Evolutionary conservation across 495 filamentous ascomycete genomes (phyloP).

Genomic region (Antarctomyces pellizariae): DNA sequence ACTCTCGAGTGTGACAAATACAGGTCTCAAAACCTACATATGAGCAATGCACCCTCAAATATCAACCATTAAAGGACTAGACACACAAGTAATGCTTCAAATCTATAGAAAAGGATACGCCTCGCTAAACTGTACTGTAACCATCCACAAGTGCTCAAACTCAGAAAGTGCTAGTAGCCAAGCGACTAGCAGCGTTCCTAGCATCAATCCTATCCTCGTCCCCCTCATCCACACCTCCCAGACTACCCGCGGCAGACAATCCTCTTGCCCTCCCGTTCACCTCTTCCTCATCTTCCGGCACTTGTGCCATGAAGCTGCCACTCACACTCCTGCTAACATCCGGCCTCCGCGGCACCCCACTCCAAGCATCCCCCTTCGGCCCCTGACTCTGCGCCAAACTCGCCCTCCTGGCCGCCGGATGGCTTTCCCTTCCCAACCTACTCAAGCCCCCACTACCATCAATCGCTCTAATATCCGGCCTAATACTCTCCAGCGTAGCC

Average conservation of each 20-base stretch:
- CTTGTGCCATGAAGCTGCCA: slow-evolving; percentile 34
- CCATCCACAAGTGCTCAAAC: slow-evolving; percentile 2
- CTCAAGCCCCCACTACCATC: slow-evolving; percentile 75
- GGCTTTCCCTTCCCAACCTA: slow-evolving; percentile 67
- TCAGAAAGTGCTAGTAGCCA: slow-evolving; percentile 85
- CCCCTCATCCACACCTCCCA: slow-evolving; percentile 54
- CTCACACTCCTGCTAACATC: slow-evolving; percentile 57
- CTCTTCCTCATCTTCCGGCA: slow-evolving; percentile 20
- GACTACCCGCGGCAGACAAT: slow-evolving; percentile 25
- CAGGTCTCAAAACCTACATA: too few relatives aligned
- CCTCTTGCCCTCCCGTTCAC: slow-evolving; percentile 33
- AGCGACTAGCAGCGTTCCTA: slow-evolving; percentile 74
- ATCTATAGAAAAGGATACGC: background rate
- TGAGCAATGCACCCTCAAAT: too few relatives aligned
- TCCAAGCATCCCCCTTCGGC: slow-evolving; percentile 92
- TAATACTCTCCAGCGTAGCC: slow-evolving; percentile 72
- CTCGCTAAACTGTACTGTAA: background rate
- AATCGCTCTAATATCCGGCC: slow-evolving; percentile 82
- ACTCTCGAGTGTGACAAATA: too few relatives aligned
- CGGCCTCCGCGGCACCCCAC: slow-evolving; percentile 63
- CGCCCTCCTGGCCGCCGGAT: slow-evolving; percentile 48
- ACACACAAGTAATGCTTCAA: background rate
- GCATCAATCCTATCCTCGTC: slow-evolving; percentile 92
- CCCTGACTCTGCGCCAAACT: slow-evolving; percentile 75
- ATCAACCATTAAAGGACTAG: too few relatives aligned